phyloP scores from a whole-genome alignment of 2,329 filamentous ascomycete species.

The Leptographium procerum region DNA sequence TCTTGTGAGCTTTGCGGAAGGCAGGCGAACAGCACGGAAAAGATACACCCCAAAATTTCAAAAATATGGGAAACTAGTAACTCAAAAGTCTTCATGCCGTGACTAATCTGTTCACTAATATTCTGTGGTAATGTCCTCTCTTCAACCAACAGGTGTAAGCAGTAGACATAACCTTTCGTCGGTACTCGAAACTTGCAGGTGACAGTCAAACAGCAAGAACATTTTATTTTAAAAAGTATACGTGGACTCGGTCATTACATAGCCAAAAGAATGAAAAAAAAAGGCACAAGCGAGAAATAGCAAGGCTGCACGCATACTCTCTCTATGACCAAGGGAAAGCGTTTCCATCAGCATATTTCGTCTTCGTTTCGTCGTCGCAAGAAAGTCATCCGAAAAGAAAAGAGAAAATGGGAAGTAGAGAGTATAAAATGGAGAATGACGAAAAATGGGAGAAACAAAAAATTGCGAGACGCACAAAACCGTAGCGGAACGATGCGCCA shows the following conservation, averaged over 20 bases:
- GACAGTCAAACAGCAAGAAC: not conserved
- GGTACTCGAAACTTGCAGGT: no score
- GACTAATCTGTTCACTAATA: not conserved
- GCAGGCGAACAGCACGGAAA: not conserved
- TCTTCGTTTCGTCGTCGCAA: not conserved
- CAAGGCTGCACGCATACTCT: not conserved
- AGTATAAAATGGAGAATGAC: not conserved
- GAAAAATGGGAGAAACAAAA: no score
- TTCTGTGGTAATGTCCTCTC: no score
- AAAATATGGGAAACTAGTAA: constrained; percentile 8
- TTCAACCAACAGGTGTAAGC: no score
- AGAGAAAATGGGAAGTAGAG: not conserved
- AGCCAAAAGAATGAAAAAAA: not conserved
- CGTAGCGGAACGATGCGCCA: not conserved
- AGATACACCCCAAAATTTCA: constrained; percentile 7
- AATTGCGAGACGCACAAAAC: no score
- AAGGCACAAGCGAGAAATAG: not conserved
- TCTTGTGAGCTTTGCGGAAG: not conserved
- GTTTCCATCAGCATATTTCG: not conserved
- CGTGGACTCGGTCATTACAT: not conserved
- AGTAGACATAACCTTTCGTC: not conserved
- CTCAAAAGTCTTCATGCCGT: not conserved
- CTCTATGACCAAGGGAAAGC: not conserved
- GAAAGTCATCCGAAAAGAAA: not conserved
- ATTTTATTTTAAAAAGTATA: not conserved